These are phyloP conservation scores for Eurotiales sp. DNA, from an alignment of 2,329 filamentous ascomycete species.

Conservation along the genomic window DNA sequence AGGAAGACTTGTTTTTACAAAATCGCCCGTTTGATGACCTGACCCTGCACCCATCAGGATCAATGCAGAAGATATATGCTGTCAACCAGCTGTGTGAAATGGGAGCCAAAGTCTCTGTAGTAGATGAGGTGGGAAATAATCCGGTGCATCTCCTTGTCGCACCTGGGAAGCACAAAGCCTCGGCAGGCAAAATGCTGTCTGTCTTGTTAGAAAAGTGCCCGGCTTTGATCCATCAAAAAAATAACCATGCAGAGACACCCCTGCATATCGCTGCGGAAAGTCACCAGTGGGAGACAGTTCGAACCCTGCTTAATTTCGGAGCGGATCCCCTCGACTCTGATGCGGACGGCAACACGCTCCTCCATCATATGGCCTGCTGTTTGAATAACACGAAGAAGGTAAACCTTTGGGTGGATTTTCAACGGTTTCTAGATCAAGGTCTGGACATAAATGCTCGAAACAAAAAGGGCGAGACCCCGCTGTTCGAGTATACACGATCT, in stretches of 20 bases:
- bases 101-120: slow-evolving; percentile 14
- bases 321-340: slow-evolving; percentile 8
- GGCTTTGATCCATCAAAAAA: neutral
- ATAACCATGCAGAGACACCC: slow-evolving; percentile 9
- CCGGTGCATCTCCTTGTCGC: slow-evolving; percentile 17
- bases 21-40: slow-evolving; percentile 3
- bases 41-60: neutral
- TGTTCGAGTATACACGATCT: slow-evolving; percentile 3
- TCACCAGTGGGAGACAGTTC: neutral
- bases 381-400: neutral
- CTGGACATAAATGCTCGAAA: slow-evolving; percentile 1
- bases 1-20: neutral
- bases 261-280: slow-evolving; percentile 8
- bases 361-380: slow-evolving; percentile 2
- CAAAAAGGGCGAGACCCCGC: slow-evolving; percentile 11
- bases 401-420: neutral
- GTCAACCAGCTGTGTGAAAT: slow-evolving; percentile 13
- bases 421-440: neutral
- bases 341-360: slow-evolving; percentile 12
- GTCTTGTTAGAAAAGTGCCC: neutral
- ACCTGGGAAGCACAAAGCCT: slow-evolving; percentile 3
- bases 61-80: neutral
- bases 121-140: slow-evolving; percentile 17
- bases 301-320: neutral
- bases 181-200: neutral